A percentile compares a stretch with the other conserved stretches of the same genome.
Evolutionary conservation across 2,329 filamentous ascomycete species (phyloP).

Genomic region (Colletotrichum shisoi): DNA sequence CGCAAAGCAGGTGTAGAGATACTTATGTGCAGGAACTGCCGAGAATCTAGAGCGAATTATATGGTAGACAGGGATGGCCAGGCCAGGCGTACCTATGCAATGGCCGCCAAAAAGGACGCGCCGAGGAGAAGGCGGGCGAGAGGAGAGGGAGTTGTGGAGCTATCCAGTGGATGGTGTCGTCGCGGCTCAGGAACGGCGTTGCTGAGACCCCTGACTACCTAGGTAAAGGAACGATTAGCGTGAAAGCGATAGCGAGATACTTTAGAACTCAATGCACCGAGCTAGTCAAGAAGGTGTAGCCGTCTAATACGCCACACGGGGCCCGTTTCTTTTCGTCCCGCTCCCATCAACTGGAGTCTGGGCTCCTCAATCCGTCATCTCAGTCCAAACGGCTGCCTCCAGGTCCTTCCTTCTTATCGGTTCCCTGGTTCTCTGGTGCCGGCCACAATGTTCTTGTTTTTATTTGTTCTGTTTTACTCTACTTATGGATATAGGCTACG

Average conservation of each 20-base stretch:
- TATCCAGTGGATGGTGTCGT: constrained; percentile 4
- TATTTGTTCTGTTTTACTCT: too few species aligned
- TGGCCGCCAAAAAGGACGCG: constrained; percentile 26
- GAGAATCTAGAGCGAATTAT: constrained; percentile 1
- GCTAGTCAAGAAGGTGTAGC: neutral
- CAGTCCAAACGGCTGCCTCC: neutral
- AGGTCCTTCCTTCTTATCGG: neutral
- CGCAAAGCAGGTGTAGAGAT: neutral
- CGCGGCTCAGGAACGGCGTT: constrained; percentile 36
- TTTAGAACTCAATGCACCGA: neutral
- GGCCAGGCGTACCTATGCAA: constrained; percentile 2
- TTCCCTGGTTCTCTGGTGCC: neutral
- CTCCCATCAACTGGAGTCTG: constrained; percentile 2
- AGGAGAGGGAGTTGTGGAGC: constrained; percentile 4
- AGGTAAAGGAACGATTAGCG: constrained; percentile 18
- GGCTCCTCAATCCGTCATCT: constrained; percentile 25
- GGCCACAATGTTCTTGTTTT: too few species aligned
- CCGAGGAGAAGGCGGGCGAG: constrained; percentile 12
- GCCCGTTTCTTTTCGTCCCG: constrained; percentile 26
- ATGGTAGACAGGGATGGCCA: constrained; percentile 17
- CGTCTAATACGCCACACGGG: constrained; percentile 24
- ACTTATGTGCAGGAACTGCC: constrained; percentile 20
- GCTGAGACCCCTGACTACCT: constrained; percentile 35
- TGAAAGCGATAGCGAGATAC: constrained; percentile 22
- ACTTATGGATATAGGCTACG: too few species aligned